Evolutionary conservation across 345 rosid genomes (phyloP), one percentile per base, ranked within the genome.

Genomic region (Toxicodendron radicans): DNA sequence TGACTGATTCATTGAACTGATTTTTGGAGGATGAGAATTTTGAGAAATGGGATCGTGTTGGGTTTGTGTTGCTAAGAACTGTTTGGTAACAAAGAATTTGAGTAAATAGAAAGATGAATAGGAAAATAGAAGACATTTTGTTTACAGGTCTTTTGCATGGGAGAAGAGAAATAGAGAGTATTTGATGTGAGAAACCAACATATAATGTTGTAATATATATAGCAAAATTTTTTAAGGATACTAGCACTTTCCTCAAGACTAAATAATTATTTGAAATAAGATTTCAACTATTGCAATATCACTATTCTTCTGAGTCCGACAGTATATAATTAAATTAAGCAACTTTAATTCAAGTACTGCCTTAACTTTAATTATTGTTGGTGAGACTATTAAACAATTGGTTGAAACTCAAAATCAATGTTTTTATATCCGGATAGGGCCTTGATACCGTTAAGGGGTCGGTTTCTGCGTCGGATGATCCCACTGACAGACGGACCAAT

Each of bases 41-140:
- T 49, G 87, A 79, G 80, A 88, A 88, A 17, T 81, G 84, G 12
- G 86, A 83, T 68, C 66, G 76, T 7, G 32, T 64, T 21, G 82
- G 72, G 32, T 33, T 64, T 51, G 77, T 46, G 54, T 64, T 21
- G 7, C 46, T 48, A 13, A 33, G 11, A 46, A 51, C 1, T 21
- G 59, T 49, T 10, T 0, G 18, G 53, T 38, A 24, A 58, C 27
- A 45, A 8, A 65, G 38, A 57, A 76, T 27, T 45, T 20, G 30
- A 11, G 30, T 68, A 5, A 76, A 12, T 5, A 76, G 53, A 68
- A 38, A 64, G 32, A 43, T 10, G 20, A 52, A 9, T 9, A 68
- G 27, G 41, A 20, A 27, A 16, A 30, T 10, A 17, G 60, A n/a
- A 16, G 33, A 68, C 54, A 54, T 52, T 27, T 56, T 38, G 74